Evolutionary conservation across 495 filamentous ascomycete genomes (phyloP), one percentile per base, ranked within the genome.

Genomic region (Tuber calosporum): DNA sequence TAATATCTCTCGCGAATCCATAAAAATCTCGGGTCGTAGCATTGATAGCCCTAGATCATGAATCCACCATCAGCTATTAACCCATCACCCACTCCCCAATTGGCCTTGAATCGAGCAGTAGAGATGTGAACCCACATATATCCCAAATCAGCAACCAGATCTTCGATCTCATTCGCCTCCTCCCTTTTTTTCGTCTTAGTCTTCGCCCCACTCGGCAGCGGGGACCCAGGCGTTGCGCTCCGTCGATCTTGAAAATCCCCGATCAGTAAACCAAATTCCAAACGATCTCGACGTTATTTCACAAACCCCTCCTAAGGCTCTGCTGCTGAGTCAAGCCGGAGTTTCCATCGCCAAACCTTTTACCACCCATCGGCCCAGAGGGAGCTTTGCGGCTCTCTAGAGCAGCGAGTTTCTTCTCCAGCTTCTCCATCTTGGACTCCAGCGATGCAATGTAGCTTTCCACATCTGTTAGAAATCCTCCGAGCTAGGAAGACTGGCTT

Each of bases 11-110:
- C 37, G 91, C 89, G 69, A 94, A 93, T 13, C 92, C 92, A 81
- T 94, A 90, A 78, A 96, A 98, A 82, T 97, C 94, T 72, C 93
- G 87, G 7, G 94, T 93, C 4, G 93, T 95, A 39, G 94, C 92
- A 84, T 95, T 96, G 79, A 98, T 90, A 9, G 93, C 91, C 71
- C 92, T 96, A 74, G 1, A 67, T 22, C 26, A 41, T 43, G 20
- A 8, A 69, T 42, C 34, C 42, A 62, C 68, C 68, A 73, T 72
- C 48, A 73, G 73, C 22, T 37, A 41, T 58, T 48, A 75, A 13
- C n/a, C 48, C 22, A 58, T 26, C n/a, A 8, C 77, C 62, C 71
- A 66, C 39, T 42, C 38, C 43, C 41, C 6, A 58, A n/a, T 13
- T 58, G 8, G 48, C n/a, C 9, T 13, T 39, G 43, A 22, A 68